These are phyloP conservation scores for Candida frijolesensis DNA, from an alignment of 1,139 yeast species.

Conservation along the genomic window DNA sequence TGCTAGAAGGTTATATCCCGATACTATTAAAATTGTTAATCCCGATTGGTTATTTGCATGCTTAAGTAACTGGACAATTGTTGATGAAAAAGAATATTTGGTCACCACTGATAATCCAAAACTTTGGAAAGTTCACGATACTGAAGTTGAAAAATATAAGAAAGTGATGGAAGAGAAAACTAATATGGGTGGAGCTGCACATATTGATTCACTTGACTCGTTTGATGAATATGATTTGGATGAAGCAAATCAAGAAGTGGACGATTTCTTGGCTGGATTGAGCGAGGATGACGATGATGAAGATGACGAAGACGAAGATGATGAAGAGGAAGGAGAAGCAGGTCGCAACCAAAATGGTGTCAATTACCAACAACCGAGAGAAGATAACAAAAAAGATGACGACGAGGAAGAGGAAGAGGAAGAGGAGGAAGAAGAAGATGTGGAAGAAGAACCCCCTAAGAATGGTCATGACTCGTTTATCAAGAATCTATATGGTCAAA, in stretches of 20 bases:
- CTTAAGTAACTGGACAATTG: slow-evolving; percentile 73
- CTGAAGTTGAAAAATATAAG: slow-evolving; percentile 48
- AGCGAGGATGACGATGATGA: slow-evolving; percentile 52
- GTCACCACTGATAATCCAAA: slow-evolving; percentile 46
- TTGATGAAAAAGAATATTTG: slow-evolving; percentile 62
- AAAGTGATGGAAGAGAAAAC: slow-evolving; percentile 28
- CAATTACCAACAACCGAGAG: slow-evolving; percentile 14
- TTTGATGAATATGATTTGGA: slow-evolving; percentile 51
- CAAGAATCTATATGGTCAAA: slow-evolving; percentile 28
- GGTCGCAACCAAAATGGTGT: slow-evolving; percentile 10
- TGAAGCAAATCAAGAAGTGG: slow-evolving; percentile 61
- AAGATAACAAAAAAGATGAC: slow-evolving; percentile 15
- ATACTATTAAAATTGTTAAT: slow-evolving; percentile 72
- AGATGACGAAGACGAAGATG: slow-evolving; percentile 26
- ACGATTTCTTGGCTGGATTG: slow-evolving; percentile 58
- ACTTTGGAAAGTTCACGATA: slow-evolving; percentile 44
- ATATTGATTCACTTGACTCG: slow-evolving; percentile 33
- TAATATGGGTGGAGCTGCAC: slow-evolving; percentile 18
- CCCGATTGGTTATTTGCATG: slow-evolving; percentile 94
- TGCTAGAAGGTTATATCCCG: slow-evolving; percentile 63
- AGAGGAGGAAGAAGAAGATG: slow-evolving; percentile 14
- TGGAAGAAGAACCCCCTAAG: slow-evolving; percentile 13
- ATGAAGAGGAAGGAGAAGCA: slow-evolving; percentile 17
- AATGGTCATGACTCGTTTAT: slow-evolving; percentile 31
- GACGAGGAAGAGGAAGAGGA: slow-evolving; percentile 11